A percentile compares a stretch with the other conserved stretches of the same genome.
Conservation (phyloP, 768 basidiomycete genomes). For the Termitomyces sp. region DNA sequence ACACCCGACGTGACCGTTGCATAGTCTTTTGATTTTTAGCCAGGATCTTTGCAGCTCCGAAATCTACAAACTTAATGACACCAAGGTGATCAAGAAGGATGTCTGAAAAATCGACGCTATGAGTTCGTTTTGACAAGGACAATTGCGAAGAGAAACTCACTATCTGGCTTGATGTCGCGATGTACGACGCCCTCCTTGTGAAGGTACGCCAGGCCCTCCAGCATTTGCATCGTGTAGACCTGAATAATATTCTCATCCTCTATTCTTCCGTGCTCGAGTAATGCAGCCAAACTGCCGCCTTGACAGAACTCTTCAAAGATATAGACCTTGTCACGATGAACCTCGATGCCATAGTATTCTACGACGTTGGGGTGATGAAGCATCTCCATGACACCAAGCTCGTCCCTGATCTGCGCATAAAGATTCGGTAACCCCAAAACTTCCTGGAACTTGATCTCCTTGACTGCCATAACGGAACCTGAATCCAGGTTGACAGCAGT, state of each 20-base stretch:
- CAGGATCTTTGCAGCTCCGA: constrained; percentile 94
- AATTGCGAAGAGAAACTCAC: constrained; percentile 42
- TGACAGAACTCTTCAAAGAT: constrained; percentile 99
- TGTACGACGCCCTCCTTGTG: constrained; percentile 92
- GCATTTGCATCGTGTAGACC: constrained; percentile 94
- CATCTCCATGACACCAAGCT: constrained; percentile 97
- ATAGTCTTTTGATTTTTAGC: constrained; percentile 86
- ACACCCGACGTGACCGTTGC: constrained; percentile 58
- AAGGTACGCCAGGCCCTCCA: constrained; percentile 89
- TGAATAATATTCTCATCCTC: constrained; percentile 96
- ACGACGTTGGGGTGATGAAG: constrained; percentile 96
- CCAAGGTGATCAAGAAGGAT: constrained; percentile 87
- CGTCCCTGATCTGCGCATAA: constrained; percentile 91
- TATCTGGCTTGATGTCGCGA: constrained; percentile 98
- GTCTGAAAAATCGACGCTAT: constrained; percentile 42
- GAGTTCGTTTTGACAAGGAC: neutral
- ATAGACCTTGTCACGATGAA: constrained; percentile 97
- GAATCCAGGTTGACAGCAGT: constrained; percentile 95
- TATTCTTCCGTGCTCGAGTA: constrained; percentile 90
- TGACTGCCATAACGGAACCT: constrained; percentile 96
- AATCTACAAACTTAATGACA: constrained; percentile 95
- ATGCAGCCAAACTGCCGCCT: constrained; percentile 84
- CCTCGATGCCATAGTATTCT: constrained; percentile 98
- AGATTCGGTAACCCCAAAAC: constrained; percentile 82
- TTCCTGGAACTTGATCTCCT: constrained; percentile 97